Evolutionary conservation across 768 basidiomycete genomes (phyloP).

Genomic region (Russula dissimulans): DNA sequence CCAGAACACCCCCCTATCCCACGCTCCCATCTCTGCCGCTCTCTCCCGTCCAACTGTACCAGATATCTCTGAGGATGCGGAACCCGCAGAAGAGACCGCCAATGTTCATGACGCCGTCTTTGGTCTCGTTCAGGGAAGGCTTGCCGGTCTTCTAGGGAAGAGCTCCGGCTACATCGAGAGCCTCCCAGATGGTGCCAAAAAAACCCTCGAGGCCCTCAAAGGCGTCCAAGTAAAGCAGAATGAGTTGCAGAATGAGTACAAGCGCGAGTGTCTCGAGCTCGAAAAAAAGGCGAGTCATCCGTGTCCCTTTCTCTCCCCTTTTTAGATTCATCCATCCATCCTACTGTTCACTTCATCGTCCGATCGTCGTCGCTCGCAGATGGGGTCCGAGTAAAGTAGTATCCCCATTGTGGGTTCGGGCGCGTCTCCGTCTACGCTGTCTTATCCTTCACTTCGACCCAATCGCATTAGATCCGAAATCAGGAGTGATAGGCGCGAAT

Average conservation of each 20-base stretch:
- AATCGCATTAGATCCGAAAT: constrained; percentile 11
- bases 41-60: constrained; percentile 84
- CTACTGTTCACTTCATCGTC: not conserved
- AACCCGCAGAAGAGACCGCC: constrained; percentile 54
- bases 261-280: constrained; percentile 87
- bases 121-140: constrained; percentile 81
- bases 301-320: not conserved
- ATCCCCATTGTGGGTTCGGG: not conserved
- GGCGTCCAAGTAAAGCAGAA: constrained; percentile 89
- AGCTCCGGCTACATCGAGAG: constrained; percentile 93
- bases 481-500: not conserved
- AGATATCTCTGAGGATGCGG: constrained; percentile 77
- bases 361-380: not conserved
- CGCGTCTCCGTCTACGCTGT: too few species aligned
- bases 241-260: constrained; percentile 88
- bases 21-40: constrained; percentile 70
- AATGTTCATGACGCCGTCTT: constrained; percentile 59
- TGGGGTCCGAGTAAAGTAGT: not conserved
- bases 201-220: constrained; percentile 84
- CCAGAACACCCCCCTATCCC: constrained; percentile 81
- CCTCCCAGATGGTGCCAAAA: constrained; percentile 71
- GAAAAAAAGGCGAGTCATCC: constrained; percentile 76
- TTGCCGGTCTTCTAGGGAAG: constrained; percentile 77
- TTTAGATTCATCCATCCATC: not conserved
- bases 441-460: not conserved